Evolutionary conservation across 2,329 filamentous ascomycete species (phyloP), one percentile per base, ranked within the genome.

Genomic region (Hymenoscyphus repandus): DNA sequence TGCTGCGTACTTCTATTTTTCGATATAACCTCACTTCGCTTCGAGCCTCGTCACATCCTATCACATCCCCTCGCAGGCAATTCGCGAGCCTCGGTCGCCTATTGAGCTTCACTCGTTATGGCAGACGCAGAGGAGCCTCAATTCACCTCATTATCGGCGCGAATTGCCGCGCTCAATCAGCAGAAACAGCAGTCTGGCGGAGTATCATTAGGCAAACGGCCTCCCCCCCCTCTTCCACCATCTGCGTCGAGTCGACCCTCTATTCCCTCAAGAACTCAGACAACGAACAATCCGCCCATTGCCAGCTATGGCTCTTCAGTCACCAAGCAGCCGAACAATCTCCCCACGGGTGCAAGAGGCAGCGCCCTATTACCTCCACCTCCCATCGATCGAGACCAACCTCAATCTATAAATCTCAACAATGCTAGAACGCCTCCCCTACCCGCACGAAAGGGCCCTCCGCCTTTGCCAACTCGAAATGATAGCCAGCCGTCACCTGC

Each of bases 151-250:
- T 72, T 85, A 22, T 75, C 78, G 4, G 79, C 83, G 66, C 74
- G 82, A 47, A 85, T 85, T 55, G 80, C 81, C 9, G 82, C 82
- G 30, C 72, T 85, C 56, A 84, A 84, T 58, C 60, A 66, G 47
- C 58, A 63, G 32, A 59, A 50, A 15, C 58, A 59, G 37, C 52
- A 49, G 34, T 17, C 54, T 17, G 50, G 38, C 33, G 44, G 47
- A 20, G 22, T 45, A 30, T 33, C 17, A 5, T 34, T 50, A 30
- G 72, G 62, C 76, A 83, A 65, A 79, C 79, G 67, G 79, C 78
- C 70, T 79, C 84, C 69, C 70, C 67, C 72, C 20, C 69, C 72
- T 22, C 75, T 74, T 2, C 73, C 77, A 10, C 55, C 54, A 7
- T 34, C 54, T 2, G 37, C 61, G 32, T 36, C 50, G n/a, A 69